phyloP scores from a whole-genome alignment of 768 basidiomycete genomes.

The Termitomyces sp. region DNA sequence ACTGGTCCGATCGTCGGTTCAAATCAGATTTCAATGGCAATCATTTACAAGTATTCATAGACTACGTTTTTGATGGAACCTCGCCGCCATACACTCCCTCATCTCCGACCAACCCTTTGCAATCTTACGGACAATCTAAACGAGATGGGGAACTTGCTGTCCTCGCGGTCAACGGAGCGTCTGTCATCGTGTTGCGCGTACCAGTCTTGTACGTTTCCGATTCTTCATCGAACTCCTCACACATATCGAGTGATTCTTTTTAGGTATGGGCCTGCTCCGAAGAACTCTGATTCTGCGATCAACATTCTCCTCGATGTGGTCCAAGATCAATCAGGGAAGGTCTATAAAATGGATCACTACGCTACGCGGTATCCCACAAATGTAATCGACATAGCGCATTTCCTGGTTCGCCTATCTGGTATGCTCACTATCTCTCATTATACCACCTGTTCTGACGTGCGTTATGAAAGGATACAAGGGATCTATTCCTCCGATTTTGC shows the following conservation, averaged over 20 bases:
- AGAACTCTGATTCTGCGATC: conserved; percentile 85
- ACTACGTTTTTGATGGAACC: conserved; percentile 96
- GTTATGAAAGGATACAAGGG: conserved; percentile 27
- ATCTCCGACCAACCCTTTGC: conserved; percentile 75
- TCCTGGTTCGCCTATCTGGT: conserved; percentile 78
- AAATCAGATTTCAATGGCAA: background rate
- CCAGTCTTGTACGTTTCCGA: conserved; percentile 71
- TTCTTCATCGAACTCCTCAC: background rate
- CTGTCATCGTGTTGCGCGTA: conserved; percentile 74
- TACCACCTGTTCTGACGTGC: background rate
- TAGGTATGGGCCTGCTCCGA: conserved; percentile 85
- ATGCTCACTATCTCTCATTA: background rate
- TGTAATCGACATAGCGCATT: conserved; percentile 80
- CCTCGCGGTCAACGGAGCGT: conserved; percentile 53
- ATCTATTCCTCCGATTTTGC: conserved; percentile 68
- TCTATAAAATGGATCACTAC: conserved; percentile 94
- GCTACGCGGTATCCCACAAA: conserved; percentile 93
- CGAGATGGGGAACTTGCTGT: conserved; percentile 83
- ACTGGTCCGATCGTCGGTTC: conserved; percentile 50
- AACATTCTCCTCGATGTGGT: conserved; percentile 89
- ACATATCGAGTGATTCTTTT: background rate
- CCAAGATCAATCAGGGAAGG: conserved; percentile 80
- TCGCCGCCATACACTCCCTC: conserved; percentile 83
- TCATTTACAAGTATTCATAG: conserved; percentile 30
- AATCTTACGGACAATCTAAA: conserved; percentile 87